These are phyloP conservation scores for Violaceomyces palustris DNA, from an alignment of 1,284 basidiomycete genomes.

Conservation along the genomic window DNA sequence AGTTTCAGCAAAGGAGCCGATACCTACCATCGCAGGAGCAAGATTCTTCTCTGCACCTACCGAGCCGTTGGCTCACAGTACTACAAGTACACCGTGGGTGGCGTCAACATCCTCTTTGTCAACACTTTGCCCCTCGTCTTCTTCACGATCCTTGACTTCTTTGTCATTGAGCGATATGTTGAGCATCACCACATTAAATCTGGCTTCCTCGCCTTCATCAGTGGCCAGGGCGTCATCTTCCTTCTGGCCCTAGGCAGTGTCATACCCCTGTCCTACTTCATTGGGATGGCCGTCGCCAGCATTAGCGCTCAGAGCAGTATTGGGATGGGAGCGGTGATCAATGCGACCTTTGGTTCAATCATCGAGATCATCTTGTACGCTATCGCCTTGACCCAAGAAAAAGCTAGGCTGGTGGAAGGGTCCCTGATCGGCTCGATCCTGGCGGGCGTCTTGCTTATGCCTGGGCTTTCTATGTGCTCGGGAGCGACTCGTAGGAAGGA, in stretches of 20 bases:
- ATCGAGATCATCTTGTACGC: conserved; percentile 94
- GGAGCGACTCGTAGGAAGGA: conserved; percentile 87
- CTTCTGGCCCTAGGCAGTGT: conserved; percentile 79
- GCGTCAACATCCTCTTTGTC: conserved; percentile 97
- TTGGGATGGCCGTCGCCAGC: conserved; percentile 98
- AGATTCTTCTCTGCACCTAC: conserved; percentile 91
- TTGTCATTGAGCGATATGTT: conserved; percentile 70
- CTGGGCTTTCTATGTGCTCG: conserved; percentile 93
- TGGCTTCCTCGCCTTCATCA: conserved; percentile 65
- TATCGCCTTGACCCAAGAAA: conserved; percentile 80
- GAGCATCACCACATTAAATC: conserved; percentile 61
- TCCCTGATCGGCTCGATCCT: conserved; percentile 89
- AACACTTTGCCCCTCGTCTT: conserved; percentile 90
- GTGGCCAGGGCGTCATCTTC: conserved; percentile 77
- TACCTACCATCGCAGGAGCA: conserved; percentile 55
- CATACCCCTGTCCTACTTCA: conserved; percentile 96
- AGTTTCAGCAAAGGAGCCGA: conserved; percentile 56
- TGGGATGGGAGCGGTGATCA: conserved; percentile 99
- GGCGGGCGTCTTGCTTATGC: conserved; percentile 94
- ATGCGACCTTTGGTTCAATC: conserved; percentile 96
- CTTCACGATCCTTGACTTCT: conserved; percentile 90
- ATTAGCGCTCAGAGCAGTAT: conserved; percentile 97
- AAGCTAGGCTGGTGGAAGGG: conserved; percentile 91
- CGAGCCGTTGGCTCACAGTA: conserved; percentile 84
- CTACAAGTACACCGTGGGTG: conserved; percentile 98